phyloP scores from a whole-genome alignment of 257 asterid genomes.

The Primulina huaijiensis region DNA sequence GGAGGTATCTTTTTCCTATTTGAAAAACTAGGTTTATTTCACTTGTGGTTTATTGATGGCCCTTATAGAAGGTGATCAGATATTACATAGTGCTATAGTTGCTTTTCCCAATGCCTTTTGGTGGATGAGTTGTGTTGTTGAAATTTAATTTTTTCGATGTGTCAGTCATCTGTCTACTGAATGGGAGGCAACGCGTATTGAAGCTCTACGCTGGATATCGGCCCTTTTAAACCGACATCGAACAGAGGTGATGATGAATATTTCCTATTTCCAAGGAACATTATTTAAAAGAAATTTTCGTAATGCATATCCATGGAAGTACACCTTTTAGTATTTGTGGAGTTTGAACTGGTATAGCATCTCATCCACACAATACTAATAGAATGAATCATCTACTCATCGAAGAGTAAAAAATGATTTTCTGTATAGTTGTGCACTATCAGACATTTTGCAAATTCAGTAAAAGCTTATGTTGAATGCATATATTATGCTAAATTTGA shows the following conservation, averaged over 20 bases:
- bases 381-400: no score
- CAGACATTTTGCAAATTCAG: neutral
- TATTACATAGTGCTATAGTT: slow-evolving; percentile 16
- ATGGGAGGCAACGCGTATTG: slow-evolving; percentile 98
- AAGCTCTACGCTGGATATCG: slow-evolving; percentile 92
- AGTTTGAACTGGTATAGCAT: no score
- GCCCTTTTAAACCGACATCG: slow-evolving; percentile 69
- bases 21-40: slow-evolving; percentile 12
- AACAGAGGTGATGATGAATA: slow-evolving; percentile 52
- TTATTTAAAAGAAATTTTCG: neutral
- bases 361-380: no score
- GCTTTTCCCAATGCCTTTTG: slow-evolving; percentile 3
- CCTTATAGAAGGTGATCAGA: slow-evolving; percentile 13
- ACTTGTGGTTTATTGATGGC: slow-evolving; percentile 7
- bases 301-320: neutral
- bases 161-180: slow-evolving; percentile 86
- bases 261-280: neutral
- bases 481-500: neutral
- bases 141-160: slow-evolving; percentile 15
- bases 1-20: slow-evolving; percentile 52
- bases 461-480: neutral
- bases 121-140: slow-evolving; percentile 3
- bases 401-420: neutral
- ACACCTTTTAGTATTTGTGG: neutral
- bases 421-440: neutral